Percentiles rank a stretch among this genome's conserved stretches.
phyloP scores from a whole-genome alignment of 441 rosid genomes.

The Populus trichocarpa region DNA sequence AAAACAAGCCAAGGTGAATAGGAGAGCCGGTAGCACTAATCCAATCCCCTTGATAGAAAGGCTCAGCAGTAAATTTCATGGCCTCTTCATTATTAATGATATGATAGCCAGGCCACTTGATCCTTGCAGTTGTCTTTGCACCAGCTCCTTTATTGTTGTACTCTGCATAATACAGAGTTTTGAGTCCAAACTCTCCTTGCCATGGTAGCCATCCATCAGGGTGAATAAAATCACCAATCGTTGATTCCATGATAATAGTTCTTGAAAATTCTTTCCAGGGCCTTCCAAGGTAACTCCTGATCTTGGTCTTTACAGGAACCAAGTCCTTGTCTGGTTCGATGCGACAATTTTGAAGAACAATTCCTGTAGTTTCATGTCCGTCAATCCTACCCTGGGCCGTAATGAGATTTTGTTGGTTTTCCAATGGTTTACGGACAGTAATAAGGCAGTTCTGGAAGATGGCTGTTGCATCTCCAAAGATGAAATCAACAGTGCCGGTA shows the following conservation, averaged over 20 bases:
- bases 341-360: slow-evolving; percentile 55
- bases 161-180: slow-evolving; percentile 61
- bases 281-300: slow-evolving; percentile 60
- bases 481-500: slow-evolving; percentile 64
- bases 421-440: slow-evolving; percentile 42
- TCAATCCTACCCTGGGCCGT: slow-evolving; percentile 63
- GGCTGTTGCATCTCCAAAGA: slow-evolving; percentile 70
- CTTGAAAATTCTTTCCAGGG: slow-evolving; percentile 72
- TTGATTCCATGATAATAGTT: slow-evolving; percentile 63
- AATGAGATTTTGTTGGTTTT: slow-evolving; percentile 46
- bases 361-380: slow-evolving; percentile 48
- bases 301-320: slow-evolving; percentile 28
- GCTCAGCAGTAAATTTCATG: slow-evolving; percentile 42
- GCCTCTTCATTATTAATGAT: slow-evolving; percentile 45
- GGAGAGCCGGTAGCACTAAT: slow-evolving; percentile 34
- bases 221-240: slow-evolving; percentile 48
- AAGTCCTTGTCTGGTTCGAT: slow-evolving; percentile 44
- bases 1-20: slow-evolving; percentile 38
- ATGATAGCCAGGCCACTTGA: slow-evolving; percentile 67
- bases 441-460: slow-evolving; percentile 69
- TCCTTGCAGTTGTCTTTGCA: slow-evolving; percentile 36
- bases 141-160: slow-evolving; percentile 56
- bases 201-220: slow-evolving; percentile 66
- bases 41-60: slow-evolving; percentile 65
- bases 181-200: slow-evolving; percentile 45